A percentile compares a stretch with the other conserved stretches of the same genome.
These are phyloP conservation scores for Antrodiella citrinella DNA, from an alignment of 768 basidiomycete genomes.

Conservation along the genomic window DNA sequence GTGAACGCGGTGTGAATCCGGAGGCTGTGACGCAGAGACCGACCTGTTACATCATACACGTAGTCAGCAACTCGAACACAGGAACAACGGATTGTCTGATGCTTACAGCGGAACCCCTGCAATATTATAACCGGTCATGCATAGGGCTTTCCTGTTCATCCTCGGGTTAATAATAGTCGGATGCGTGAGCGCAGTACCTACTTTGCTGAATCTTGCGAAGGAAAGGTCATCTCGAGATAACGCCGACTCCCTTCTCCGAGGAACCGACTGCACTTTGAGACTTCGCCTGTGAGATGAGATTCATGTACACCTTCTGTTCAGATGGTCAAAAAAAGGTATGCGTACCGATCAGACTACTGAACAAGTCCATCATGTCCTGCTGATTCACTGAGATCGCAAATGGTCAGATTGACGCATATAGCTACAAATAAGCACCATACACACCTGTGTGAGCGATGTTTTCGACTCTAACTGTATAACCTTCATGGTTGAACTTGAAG, in stretches of 20 bases:
- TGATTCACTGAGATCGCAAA: constrained; percentile 22
- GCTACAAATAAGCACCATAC: constrained; percentile 6
- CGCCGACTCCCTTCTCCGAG: constrained; percentile 21
- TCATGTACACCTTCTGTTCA: not conserved
- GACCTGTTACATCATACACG: no score
- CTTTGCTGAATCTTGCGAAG: constrained; percentile 44
- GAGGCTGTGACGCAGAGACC: constrained; percentile 15
- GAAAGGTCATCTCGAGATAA: constrained; percentile 46
- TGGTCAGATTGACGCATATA: not conserved
- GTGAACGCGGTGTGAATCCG: constrained; percentile 13
- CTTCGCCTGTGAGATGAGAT: constrained; percentile 35
- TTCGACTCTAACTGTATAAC: constrained; percentile 41
- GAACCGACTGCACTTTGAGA: constrained; percentile 27
- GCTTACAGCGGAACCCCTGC: constrained; percentile 50
- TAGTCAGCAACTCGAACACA: no score
- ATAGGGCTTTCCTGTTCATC: constrained; percentile 50
- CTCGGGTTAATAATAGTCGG: not conserved
- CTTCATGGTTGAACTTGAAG: constrained; percentile 30
- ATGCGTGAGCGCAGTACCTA: constrained; percentile 23
- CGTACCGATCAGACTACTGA: constrained; percentile 49
- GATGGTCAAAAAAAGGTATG: not conserved
- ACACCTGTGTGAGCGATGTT: constrained; percentile 26
- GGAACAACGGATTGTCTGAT: not conserved
- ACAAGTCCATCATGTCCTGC: constrained; percentile 46
- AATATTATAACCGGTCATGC: constrained; percentile 56